Conservation (phyloP, 192 early-diverging fungal species). For the Mortierella claussenii region DNA sequence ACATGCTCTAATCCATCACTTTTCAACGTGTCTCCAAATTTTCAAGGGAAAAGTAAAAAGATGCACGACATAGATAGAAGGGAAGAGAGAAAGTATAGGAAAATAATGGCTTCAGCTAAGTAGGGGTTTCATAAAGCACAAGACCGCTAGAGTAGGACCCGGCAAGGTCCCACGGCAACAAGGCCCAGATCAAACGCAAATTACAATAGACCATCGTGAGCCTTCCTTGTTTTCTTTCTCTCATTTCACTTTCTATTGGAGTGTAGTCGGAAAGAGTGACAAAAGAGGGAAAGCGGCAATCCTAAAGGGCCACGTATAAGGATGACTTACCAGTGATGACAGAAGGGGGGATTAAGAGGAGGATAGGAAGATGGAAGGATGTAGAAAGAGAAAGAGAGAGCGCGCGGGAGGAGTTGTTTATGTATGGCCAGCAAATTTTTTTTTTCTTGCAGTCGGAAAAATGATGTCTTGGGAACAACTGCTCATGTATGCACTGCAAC, state of each 20-base stretch:
- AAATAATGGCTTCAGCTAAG: constrained; percentile 42
- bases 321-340: too few relatives aligned
- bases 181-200: constrained; percentile 58
- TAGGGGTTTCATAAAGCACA: constrained; percentile 57
- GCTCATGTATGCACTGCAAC: too few relatives aligned
- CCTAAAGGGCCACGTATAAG: too few relatives aligned
- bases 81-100: constrained; percentile 3
- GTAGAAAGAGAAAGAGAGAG: too few relatives aligned
- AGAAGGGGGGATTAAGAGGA: too few relatives aligned
- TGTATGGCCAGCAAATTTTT: too few relatives aligned
- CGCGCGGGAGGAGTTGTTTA: too few relatives aligned
- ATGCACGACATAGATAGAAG: neutral
- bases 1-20: too few relatives aligned
- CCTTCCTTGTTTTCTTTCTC: constrained; percentile 13
- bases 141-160: constrained; percentile 56
- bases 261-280: neutral
- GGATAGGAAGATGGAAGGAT: too few relatives aligned
- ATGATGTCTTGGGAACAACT: too few relatives aligned
- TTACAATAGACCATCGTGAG: constrained; percentile 54
- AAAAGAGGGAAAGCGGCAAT: neutral
- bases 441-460: too few relatives aligned
- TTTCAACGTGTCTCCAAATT: too few relatives aligned
- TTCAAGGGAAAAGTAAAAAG: neutral
- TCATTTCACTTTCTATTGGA: neutral
- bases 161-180: constrained; percentile 57